Evolutionary conservation across 2,329 filamentous ascomycete species (phyloP).

Genomic region (Cladosporium sp.): DNA sequence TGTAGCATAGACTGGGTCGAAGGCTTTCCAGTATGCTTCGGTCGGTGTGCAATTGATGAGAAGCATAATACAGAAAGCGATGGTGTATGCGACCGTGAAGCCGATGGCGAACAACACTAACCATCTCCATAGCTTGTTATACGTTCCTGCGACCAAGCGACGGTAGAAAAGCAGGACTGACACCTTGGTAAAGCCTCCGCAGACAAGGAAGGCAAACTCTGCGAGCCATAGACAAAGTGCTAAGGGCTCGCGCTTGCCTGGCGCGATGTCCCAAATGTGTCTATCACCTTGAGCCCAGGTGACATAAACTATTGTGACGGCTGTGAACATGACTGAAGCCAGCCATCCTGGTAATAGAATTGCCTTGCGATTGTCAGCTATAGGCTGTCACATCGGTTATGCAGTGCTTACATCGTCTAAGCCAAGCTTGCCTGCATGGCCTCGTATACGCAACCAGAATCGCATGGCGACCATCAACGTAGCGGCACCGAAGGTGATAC

Average conservation of each 20-base stretch:
- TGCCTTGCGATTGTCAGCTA: slow-evolving; percentile 21
- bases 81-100: slow-evolving; percentile 42
- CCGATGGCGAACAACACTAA: slow-evolving; percentile 42
- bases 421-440: slow-evolving; percentile 33
- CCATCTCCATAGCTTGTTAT: slow-evolving; percentile 41
- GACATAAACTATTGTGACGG: slow-evolving; percentile 28
- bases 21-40: slow-evolving; percentile 45
- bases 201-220: slow-evolving; percentile 38
- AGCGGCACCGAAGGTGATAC: slow-evolving; percentile 30
- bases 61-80: slow-evolving; percentile 40
- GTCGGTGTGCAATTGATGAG: slow-evolving; percentile 45
- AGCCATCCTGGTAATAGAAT: slow-evolving; percentile 31
- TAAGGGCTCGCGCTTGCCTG: slow-evolving; percentile 23
- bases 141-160: slow-evolving; percentile 41
- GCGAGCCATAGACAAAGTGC: slow-evolving; percentile 38
- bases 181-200: slow-evolving; percentile 40
- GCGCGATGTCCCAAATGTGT: slow-evolving; percentile 42
- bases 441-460: slow-evolving; percentile 35
- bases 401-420: slow-evolving; percentile 36
- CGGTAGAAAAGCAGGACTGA: slow-evolving; percentile 46
- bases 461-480: slow-evolving; percentile 33
- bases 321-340: slow-evolving; percentile 29
- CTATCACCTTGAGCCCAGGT: slow-evolving; percentile 36
- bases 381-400: slow-evolving; percentile 10
- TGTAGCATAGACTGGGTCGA: slow-evolving; percentile 37